Evolutionary conservation across 805 yeast genomes (phyloP).

Genomic region (Sugiyamaella valdiviana): DNA sequence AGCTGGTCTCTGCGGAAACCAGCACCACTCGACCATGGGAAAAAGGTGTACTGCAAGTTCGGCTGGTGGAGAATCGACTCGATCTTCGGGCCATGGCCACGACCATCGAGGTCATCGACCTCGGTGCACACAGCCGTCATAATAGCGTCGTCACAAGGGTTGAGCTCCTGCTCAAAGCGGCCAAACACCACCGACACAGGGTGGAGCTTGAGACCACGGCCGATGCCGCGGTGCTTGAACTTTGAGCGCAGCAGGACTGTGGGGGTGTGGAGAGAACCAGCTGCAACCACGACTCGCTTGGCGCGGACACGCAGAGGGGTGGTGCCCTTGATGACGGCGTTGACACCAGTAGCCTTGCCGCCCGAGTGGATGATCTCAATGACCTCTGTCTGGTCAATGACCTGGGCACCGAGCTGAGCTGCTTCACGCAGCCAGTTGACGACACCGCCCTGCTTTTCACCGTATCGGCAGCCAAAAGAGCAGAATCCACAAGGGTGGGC

Average conservation of each 20-base stretch:
- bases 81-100: conserved; percentile 47
- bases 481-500: conserved; percentile 45
- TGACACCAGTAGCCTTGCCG: conserved; percentile 43
- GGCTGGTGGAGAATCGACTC: conserved; percentile 48
- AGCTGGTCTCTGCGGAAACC: conserved; percentile 32
- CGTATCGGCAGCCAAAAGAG: conserved; percentile 44
- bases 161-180: conserved; percentile 36
- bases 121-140: conserved; percentile 45
- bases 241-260: conserved; percentile 42
- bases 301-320: conserved; percentile 34
- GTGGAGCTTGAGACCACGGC: conserved; percentile 46
- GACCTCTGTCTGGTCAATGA: conserved; percentile 43
- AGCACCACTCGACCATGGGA: conserved; percentile 40
- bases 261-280: conserved; percentile 49
- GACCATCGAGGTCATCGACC: conserved; percentile 46
- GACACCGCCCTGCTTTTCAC: conserved; percentile 47
- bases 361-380: conserved; percentile 33
- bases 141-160: conserved; percentile 40
- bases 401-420: conserved; percentile 39
- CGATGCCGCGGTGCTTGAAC: conserved; percentile 46
- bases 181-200: conserved; percentile 42
- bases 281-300: conserved; percentile 39
- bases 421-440: conserved; percentile 48
- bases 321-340: conserved; percentile 32
- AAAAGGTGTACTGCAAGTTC: conserved; percentile 32